Evolutionary conservation across 805 yeast species (phyloP), one percentile per base, ranked within the genome.

Genomic region (Ogataea degrootiae): DNA sequence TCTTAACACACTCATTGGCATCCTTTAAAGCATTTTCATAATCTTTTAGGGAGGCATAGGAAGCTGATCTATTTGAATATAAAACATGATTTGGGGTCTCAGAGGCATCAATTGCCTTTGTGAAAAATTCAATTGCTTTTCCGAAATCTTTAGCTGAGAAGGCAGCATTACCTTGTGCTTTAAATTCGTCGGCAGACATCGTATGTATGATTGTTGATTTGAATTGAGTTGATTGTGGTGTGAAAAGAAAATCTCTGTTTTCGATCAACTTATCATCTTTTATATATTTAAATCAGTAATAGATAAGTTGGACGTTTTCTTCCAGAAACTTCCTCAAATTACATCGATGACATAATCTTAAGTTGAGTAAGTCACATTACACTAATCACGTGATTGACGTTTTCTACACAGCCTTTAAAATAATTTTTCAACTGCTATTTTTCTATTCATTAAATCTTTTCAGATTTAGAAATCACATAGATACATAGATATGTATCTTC

Each of bases 121-220:
- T 71, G 71, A 94, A 94, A 45, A 73, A 68, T 34, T 85, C 96
- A 48, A 85, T 80, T 38, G 99, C 98, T 56, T 80, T 76, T 21
- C 73, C 71, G 65, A 80, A 94, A 46, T 92, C 88, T 69, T 94
- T 92, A 45, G 90, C 87, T 22, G 89, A 81, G 65, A 94, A 94
- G 39, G 89, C 94, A 54, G 89, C 85, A 72, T 94, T 94, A 59
- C 99, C 99, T 69, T 88, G 84, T 26, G 95, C 87, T 72, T 94
- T 94, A 62, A 66, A 84, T 65, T 84, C 90, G 52, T 84, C 91
- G 40, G 89, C 83, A 31, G 83, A 77, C 78, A 75, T 77, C 42
- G 15, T 45, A 15, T 33, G 7, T n/a, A 16, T 6, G 11, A 9
- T 26, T 26, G 31, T 9, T 26, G 31, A 26, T 26, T 26, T 11